Base-by-base conservation (phyloP, 495 filamentous ascomycete genomes). In the Tuber indicum region DNA sequence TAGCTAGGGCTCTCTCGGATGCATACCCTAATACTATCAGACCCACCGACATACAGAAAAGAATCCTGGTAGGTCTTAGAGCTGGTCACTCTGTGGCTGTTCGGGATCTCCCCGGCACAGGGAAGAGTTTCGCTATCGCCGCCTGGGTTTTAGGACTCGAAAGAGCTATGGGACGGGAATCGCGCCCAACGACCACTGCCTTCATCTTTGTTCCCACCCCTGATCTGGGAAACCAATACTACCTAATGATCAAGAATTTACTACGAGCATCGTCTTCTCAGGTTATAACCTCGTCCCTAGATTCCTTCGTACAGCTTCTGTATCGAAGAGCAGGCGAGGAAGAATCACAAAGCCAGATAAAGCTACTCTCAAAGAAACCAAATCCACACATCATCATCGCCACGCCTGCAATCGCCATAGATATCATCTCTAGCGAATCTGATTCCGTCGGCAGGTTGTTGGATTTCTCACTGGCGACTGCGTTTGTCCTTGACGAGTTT, bases 101-200 rank as follows among this genome's bases (percentile, higher is more conserved):
- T 2, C 73, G 75, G 19, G 73, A 76, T 43, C 72, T 78, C 14
- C 82, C 82, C 2, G 82, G 77, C 8, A 82, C 77, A 3, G 82
- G 82, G 39, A 83, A 83, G 74, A 82, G 77, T 2, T 83, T 83
- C 36, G 79, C 82, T 17, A 81, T 83, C n/a, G 76, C 79, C 5
- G 72, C 74, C 16, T 83, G 82, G 82, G 62, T 83, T 21, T 46
- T 83, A 42, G 77, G 79, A 5, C 66, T 83, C 6, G 75, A 79
- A 42, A 73, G 82, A 12, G 46, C 82, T 14, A 73, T 78, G 44
- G 66, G 66, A 36, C 9, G 46, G n/a, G 42, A 45, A 36, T 10
- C 23, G 14, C 47, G 70, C 46, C 81, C 81, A 43, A 82, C 81
- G 42, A 83, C 82, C n/a, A 83, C 82, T 12, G 82, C 79, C 9